Conservation (phyloP, 768 basidiomycete species). For the Boletales sp. region DNA sequence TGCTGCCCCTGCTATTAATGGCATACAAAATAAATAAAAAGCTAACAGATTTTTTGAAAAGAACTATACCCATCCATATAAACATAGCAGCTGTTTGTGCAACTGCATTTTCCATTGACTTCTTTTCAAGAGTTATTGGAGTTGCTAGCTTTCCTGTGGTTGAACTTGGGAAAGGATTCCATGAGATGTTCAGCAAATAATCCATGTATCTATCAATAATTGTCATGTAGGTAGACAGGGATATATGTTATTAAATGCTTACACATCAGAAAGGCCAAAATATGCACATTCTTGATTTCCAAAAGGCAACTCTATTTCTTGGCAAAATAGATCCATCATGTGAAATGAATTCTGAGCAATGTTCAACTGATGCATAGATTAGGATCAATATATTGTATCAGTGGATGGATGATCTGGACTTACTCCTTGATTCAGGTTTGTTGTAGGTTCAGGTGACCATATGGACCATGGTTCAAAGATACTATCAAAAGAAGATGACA, state of each 20-base stretch:
- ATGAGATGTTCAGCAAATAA: neutral
- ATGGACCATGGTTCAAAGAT: neutral
- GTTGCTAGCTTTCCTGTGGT: neutral
- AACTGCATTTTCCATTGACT: slow-evolving; percentile 4
- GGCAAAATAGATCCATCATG: no score
- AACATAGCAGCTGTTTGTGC: neutral
- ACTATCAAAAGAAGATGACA: neutral
- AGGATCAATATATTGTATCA: neutral
- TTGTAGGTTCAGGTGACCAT: slow-evolving; percentile 3
- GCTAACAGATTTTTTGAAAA: no score
- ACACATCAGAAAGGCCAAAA: neutral
- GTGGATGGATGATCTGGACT: neutral
- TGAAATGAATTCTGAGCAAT: neutral
- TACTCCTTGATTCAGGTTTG: neutral
- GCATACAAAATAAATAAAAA: neutral
- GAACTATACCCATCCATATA: slow-evolving; percentile 8
- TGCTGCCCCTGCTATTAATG: neutral
- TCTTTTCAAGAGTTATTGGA: neutral
- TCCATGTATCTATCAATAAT: neutral
- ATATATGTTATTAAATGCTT: neutral
- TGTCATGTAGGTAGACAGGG: neutral
- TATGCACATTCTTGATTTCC: neutral
- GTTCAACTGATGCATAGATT: neutral
- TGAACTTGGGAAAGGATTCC: neutral
- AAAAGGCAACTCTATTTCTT: neutral